Percentiles rank a stretch among this genome's conserved stretches.
These are phyloP conservation scores for Cryptococcus amylolentus DNA, from an alignment of 1,284 basidiomycete genomes.

Conservation along the genomic window DNA sequence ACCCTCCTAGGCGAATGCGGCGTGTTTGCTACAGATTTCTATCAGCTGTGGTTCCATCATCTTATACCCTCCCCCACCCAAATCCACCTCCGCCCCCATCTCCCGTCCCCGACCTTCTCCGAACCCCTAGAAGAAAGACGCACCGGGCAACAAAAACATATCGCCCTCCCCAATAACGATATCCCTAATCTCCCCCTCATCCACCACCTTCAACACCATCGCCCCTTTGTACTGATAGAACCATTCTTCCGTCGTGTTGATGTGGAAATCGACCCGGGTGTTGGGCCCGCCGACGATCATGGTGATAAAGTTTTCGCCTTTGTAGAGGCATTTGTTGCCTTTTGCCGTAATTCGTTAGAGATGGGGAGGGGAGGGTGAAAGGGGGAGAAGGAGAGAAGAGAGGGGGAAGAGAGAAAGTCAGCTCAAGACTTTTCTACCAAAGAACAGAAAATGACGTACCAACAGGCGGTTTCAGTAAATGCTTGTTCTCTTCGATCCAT, in stretches of 20 bases:
- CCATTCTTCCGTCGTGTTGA: conserved; percentile 96
- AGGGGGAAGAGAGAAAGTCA: background rate
- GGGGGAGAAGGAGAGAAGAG: conserved; percentile 13
- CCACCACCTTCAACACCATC: conserved; percentile 84
- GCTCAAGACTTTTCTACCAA: background rate
- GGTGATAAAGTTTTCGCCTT: conserved; percentile 76
- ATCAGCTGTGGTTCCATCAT: background rate
- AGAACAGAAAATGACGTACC: conserved; percentile 44
- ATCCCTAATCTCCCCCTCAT: conserved; percentile 80
- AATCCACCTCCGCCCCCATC: background rate
- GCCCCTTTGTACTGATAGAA: conserved; percentile 91
- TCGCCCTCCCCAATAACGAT: conserved; percentile 89
- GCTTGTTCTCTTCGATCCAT: conserved; percentile 75
- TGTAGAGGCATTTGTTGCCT: conserved; percentile 81
- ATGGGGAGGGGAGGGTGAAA: conserved; percentile 3
- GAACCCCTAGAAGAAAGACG: conserved; percentile 18
- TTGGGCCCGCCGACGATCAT: conserved; percentile 95
- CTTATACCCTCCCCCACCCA: background rate
- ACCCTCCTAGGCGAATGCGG: conserved; percentile 93
- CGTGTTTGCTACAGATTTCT: conserved; percentile 65
- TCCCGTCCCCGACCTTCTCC: no score
- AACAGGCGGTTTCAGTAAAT: conserved; percentile 80
- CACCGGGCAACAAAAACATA: conserved; percentile 91
- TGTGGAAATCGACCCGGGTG: conserved; percentile 83
- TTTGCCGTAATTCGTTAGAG: background rate